Evolutionary conservation across 1,139 yeast genomes (phyloP), one percentile per base, ranked within the genome.

Genomic region (Protomyces gravidus): DNA sequence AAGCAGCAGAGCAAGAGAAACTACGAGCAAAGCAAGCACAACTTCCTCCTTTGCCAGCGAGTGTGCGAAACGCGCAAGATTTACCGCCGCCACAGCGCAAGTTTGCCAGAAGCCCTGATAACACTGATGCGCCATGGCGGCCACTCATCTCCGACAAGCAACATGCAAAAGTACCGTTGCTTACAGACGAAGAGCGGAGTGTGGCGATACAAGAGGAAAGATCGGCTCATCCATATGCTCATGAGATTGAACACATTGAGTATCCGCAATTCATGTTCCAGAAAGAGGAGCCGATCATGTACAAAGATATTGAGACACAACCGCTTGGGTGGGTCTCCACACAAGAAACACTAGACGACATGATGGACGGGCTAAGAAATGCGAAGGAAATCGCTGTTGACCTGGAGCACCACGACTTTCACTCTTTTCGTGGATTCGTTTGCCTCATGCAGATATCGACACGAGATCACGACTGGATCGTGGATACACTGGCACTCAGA

Each of bases 361-460:
- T 94, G 86, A 67, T 89, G 1, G 68, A 73, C 0, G 79, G 76
- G 11, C 75, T 94, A 56, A 71, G 72, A 51, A 68, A 70, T 1
- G 78, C 78, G 63, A 72, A 76, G 1, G 96, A 83, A 64, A 80
- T 94, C 46, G 98, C 98, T 0, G 85, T 94, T n/a, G 99, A 94
- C 77, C 79, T 94, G 65, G 99, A 94, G 70, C 98, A 94, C 72
- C 98, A 94, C 69, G 97, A 90, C 68, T 86, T 81, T 70, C 78
- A 97, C 71, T 79, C 96, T 0, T 94, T 87, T 67, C 84, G 85
- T 67, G 99, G 99, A 51, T 75, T 94, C 53, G 95, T 90, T 1
- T 89, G 94, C 71, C 75, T 94, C 58, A 89, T 94, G 96, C 99
- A 94, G 72, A 84, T 94, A 19, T 86, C 95, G 58, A 84, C 85